Evolutionary conservation across 2,329 filamentous ascomycete genomes (phyloP).

Genomic region (Fusarium sp.): DNA sequence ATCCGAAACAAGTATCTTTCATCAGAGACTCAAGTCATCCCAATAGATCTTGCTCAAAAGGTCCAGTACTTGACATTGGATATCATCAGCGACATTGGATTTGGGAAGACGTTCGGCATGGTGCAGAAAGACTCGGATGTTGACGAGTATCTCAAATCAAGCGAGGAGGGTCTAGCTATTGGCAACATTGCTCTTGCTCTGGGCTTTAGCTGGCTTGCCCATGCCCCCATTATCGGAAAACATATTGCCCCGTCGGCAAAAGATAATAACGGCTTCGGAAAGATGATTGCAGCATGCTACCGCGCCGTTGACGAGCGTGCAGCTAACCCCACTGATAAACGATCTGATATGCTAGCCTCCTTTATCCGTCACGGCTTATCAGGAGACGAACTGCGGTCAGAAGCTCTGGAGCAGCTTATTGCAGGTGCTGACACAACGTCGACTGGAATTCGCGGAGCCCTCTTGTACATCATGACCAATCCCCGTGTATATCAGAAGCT

Average conservation of each 20-base stretch:
- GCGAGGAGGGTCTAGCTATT: not conserved
- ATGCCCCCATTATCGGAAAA: not conserved
- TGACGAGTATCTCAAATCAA: not conserved
- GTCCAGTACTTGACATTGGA: not conserved
- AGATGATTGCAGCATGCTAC: not conserved
- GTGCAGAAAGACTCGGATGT: not conserved
- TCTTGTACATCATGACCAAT: not conserved
- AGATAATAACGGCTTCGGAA: not conserved
- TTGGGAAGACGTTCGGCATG: not conserved
- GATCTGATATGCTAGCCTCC: not conserved
- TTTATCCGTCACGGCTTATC: not conserved
- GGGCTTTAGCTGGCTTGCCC: too few relatives aligned
- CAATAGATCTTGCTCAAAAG: not conserved
- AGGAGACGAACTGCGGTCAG: too few relatives aligned
- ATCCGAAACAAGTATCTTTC: not conserved
- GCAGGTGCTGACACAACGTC: not conserved
- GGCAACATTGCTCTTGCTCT: too few relatives aligned
- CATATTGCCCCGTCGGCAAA: not conserved
- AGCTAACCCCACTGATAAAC: too few relatives aligned
- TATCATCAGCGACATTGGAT: not conserved
- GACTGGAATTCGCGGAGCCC: not conserved
- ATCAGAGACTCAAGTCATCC: too few relatives aligned
- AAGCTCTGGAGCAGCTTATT: not conserved
- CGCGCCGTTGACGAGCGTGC: too few relatives aligned
- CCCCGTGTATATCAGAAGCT: not conserved